phyloP scores from a whole-genome alignment of 768 basidiomycete genomes.

The Candolleomyces efflorescens region DNA sequence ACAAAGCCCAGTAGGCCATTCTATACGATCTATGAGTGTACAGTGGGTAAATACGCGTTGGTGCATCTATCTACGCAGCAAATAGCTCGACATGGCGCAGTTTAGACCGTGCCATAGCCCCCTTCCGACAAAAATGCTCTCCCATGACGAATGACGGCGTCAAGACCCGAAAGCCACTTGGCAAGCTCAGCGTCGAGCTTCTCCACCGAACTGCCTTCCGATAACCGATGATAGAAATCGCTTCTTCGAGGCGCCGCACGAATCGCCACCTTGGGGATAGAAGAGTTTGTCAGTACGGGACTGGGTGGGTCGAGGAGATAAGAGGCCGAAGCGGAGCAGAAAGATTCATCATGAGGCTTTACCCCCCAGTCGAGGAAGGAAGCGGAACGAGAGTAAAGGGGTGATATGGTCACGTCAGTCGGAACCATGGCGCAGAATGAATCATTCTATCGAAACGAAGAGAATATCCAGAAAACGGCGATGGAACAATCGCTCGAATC shows the following conservation, averaged over 20 bases:
- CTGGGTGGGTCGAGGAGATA: constrained; percentile 1
- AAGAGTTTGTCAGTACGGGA: background rate
- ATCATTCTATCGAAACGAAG: too few species aligned
- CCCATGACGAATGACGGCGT: constrained; percentile 47
- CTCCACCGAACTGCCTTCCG: constrained; percentile 51
- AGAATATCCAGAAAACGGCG: too few species aligned
- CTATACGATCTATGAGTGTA: too few species aligned
- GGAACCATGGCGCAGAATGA: too few species aligned
- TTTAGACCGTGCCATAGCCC: background rate
- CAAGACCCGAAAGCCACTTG: constrained; percentile 59
- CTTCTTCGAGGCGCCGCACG: constrained; percentile 56
- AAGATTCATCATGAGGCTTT: too few species aligned
- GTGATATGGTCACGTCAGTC: too few species aligned
- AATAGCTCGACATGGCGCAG: background rate
- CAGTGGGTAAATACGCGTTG: too few species aligned
- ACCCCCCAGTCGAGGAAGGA: too few species aligned
- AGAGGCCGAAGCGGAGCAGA: constrained; percentile 1
- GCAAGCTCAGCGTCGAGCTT: constrained; percentile 50
- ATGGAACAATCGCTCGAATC: too few species aligned
- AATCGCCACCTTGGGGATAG: constrained; percentile 43
- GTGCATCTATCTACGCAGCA: too few species aligned
- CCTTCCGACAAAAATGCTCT: background rate
- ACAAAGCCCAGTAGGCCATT: too few species aligned
- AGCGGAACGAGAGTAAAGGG: too few species aligned
- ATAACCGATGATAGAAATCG: constrained; percentile 61